phyloP scores from a whole-genome alignment of 2,329 filamentous ascomycete species.

The Acephala macrosclerotiorum region DNA sequence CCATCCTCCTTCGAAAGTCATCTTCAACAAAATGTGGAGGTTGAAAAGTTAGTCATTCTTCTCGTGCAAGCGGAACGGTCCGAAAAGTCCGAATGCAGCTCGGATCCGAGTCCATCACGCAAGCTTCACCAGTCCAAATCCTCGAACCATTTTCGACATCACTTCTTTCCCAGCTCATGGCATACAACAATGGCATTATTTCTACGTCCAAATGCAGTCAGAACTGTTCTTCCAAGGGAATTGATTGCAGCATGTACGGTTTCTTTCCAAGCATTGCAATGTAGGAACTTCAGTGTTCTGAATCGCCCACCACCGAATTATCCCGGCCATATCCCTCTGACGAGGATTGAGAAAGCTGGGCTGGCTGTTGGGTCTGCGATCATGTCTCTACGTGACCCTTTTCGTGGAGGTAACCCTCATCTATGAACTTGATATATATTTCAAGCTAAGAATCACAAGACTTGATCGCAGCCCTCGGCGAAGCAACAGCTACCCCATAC shows the following conservation, averaged over 20 bases:
- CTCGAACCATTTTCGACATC: constrained; percentile 1
- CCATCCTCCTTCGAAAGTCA: constrained; percentile 12
- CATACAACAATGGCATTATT: constrained; percentile 36
- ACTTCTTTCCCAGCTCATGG: neutral
- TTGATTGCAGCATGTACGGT: constrained; percentile 37
- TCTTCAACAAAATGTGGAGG: neutral
- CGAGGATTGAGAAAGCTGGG: constrained; percentile 74
- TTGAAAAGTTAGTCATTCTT: constrained; percentile 12
- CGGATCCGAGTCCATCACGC: neutral
- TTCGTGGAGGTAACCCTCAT: constrained; percentile 71
- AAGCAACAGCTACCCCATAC: constrained; percentile 92
- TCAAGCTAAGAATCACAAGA: constrained; percentile 58
- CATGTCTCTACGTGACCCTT: constrained; percentile 74
- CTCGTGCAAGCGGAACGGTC: constrained; percentile 16
- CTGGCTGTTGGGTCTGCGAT: constrained; percentile 72
- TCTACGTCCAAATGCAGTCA: constrained; percentile 29
- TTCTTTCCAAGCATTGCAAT: constrained; percentile 32
- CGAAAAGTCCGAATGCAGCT: neutral
- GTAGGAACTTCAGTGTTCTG: constrained; percentile 76
- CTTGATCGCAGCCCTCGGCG: constrained; percentile 92
- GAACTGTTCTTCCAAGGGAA: constrained; percentile 35
- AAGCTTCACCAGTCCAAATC: constrained; percentile 1
- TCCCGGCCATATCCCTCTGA: constrained; percentile 86
- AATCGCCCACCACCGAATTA: constrained; percentile 67
- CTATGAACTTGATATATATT: neutral